A percentile compares a stretch with the other conserved stretches of the same genome.
These are phyloP conservation scores for Boletus patriciae DNA, from an alignment of 768 basidiomycete genomes.

Conservation along the genomic window DNA sequence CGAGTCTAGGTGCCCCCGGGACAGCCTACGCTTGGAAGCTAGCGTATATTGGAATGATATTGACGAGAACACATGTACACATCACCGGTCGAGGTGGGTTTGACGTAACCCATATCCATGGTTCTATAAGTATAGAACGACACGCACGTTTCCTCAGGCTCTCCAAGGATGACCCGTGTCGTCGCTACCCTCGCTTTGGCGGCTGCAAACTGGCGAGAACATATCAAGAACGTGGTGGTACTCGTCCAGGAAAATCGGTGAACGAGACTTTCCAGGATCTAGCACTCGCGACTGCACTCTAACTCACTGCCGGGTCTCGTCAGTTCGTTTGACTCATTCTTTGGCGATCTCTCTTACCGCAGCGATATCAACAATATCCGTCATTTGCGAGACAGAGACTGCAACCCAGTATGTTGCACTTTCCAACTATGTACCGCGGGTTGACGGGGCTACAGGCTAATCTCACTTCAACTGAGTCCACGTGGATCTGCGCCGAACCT, in stretches of 20 bases:
- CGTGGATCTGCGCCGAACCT: slow-evolving; percentile 20
- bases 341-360: slow-evolving; percentile 29
- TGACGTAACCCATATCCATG: slow-evolving; percentile 52
- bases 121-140: slow-evolving; percentile 71
- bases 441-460: slow-evolving; percentile 12
- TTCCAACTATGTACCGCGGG: background rate
- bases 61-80: slow-evolving; percentile 84
- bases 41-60: slow-evolving; percentile 95
- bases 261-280: slow-evolving; percentile 33
- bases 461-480: slow-evolving; percentile 9
- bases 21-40: slow-evolving; percentile 92
- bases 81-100: slow-evolving; percentile 85
- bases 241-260: slow-evolving; percentile 30
- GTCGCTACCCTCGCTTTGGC: slow-evolving; percentile 7
- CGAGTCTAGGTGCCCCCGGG: slow-evolving; percentile 91
- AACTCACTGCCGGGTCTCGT: background rate
- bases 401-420: slow-evolving; percentile 20
- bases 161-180: slow-evolving; percentile 12
- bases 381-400: slow-evolving; percentile 18
- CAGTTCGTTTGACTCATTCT: slow-evolving; percentile 29
- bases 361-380: slow-evolving; percentile 26
- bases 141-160: slow-evolving; percentile 35
- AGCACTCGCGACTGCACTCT: background rate
- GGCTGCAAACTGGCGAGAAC: slow-evolving; percentile 22
- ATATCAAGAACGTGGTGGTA: slow-evolving; percentile 27